Base-by-base conservation (phyloP, 768 basidiomycete species). In the Guyanaporus albipodus region DNA sequence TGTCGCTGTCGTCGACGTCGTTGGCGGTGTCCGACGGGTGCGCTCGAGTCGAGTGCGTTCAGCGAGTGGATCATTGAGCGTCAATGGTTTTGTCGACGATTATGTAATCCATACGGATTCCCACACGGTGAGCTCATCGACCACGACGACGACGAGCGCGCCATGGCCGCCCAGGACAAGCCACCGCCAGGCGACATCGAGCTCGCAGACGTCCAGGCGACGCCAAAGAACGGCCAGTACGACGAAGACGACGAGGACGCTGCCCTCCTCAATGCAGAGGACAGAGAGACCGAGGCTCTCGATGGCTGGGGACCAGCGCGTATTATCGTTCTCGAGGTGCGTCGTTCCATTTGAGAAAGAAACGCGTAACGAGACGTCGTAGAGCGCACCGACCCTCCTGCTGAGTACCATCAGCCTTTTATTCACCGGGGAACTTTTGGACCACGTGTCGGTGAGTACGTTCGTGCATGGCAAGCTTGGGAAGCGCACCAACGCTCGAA, bases 361-460 rank as follows among this genome's bases (percentile, higher is more conserved):
- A 26, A 38, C 15, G 24, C 12, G 21, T 58, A 52, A 52, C 53
- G 23, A 32, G 42, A 17, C 29, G 28, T 24, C 37, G 12, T 57
- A 97, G 95, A 86, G 87, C 31, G 82, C 88, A 2, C 94, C 95
- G 1, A 88, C 91, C 14, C 74, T 99, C 22, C 70, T 96, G 7
- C 73, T 97, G 41, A 87, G 89, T 0, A 83, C 92, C 0, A 58
- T 91, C 14, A 90, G 93, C 8, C 73, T 93, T 35, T 72, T 96
- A 27, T 86, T 98, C 58, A 94, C 94, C 2, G 95, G 96, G 14
- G 85, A 93, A 62, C 76, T 97, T 1, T 70, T 99, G 24, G 86
- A 91, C 66, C 81, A 82, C 52, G 82, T 98, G 43, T 87, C 93
- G 44, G 91, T 92, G 52, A 52, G 78, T 70, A n/a, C 10, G 4